Conservation (phyloP, 768 basidiomycete genomes). For the Mrakia frigida region DNA sequence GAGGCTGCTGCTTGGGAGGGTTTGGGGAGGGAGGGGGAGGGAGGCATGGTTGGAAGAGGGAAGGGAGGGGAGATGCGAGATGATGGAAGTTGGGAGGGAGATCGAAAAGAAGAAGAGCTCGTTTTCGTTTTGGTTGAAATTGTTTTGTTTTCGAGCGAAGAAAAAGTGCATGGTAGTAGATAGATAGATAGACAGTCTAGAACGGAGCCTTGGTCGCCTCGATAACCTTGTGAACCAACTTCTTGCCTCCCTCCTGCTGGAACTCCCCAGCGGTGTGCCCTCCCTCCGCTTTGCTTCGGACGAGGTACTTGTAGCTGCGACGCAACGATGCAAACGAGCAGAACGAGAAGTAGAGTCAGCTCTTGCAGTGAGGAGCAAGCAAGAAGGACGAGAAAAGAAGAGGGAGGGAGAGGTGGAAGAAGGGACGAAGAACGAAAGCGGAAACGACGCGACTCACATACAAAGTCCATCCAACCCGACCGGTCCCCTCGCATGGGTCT, state of each 20-base stretch:
- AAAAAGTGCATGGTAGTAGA: background rate
- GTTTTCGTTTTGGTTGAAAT: too few relatives aligned
- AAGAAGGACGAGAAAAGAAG: background rate
- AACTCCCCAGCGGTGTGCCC: conserved; percentile 89
- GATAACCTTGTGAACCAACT: conserved; percentile 49
- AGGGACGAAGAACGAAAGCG: background rate
- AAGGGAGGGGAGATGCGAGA: background rate
- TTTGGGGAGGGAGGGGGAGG: background rate
- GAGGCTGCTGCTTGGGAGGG: conserved; percentile 7
- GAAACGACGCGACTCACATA: conserved; percentile 7
- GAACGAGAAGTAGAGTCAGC: too few relatives aligned
- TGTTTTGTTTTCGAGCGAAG: background rate
- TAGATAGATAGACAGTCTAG: background rate
- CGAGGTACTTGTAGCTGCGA: conserved; percentile 92
- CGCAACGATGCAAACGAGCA: too few relatives aligned
- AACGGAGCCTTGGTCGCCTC: conserved; percentile 16
- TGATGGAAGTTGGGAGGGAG: background rate
- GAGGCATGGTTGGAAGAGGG: background rate
- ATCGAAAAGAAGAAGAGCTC: too few relatives aligned
- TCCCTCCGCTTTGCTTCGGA: conserved; percentile 63
- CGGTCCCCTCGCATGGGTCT: conserved; percentile 92
- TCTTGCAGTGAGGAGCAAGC: too few relatives aligned
- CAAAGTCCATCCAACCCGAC: conserved; percentile 60
- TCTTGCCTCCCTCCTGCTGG: conserved; percentile 60
- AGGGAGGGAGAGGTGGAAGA: background rate